phyloP scores from a whole-genome alignment of 768 basidiomycete species.

The Tricholoma bakamatsutake region DNA sequence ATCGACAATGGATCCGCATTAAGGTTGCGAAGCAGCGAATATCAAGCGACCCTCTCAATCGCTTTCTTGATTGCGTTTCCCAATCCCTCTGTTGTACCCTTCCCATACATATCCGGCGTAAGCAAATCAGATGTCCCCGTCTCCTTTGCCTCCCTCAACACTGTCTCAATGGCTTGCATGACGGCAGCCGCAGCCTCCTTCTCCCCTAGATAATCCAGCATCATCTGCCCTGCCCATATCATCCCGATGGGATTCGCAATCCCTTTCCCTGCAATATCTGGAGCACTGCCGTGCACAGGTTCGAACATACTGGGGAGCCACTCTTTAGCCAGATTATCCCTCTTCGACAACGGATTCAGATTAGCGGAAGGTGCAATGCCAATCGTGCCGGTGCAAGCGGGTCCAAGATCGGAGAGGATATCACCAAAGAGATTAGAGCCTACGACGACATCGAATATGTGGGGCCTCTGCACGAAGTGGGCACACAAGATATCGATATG shows the following conservation, averaged over 20 bases:
- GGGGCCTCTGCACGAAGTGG: slow-evolving; percentile 39
- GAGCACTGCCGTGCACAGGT: slow-evolving; percentile 52
- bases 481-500: slow-evolving; percentile 49
- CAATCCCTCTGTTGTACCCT: slow-evolving; percentile 30
- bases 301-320: slow-evolving; percentile 48
- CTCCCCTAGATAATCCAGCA: slow-evolving; percentile 39
- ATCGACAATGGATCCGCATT: too few relatives aligned
- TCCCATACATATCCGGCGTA: slow-evolving; percentile 34
- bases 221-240: slow-evolving; percentile 55
- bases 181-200: slow-evolving; percentile 32
- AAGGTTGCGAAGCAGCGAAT: too few relatives aligned
- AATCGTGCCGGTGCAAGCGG: slow-evolving; percentile 49
- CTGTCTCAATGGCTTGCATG: slow-evolving; percentile 36
- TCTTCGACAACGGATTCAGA: slow-evolving; percentile 33
- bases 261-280: slow-evolving; percentile 49
- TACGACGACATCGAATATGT: slow-evolving; percentile 50
- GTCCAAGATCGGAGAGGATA: slow-evolving; percentile 51
- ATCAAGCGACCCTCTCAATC: slow-evolving; percentile 5
- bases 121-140: slow-evolving; percentile 16
- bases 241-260: slow-evolving; percentile 52
- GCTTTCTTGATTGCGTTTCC: slow-evolving; percentile 27
- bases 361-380: slow-evolving; percentile 52
- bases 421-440: slow-evolving; percentile 52
- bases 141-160: slow-evolving; percentile 22
- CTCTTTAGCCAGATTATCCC: slow-evolving; percentile 27